Percentiles rank a stretch among this genome's conserved stretches.
Evolutionary conservation across 2,329 filamentous ascomycete species (phyloP).

Genomic region (Ascochyta clinopodiicola): DNA sequence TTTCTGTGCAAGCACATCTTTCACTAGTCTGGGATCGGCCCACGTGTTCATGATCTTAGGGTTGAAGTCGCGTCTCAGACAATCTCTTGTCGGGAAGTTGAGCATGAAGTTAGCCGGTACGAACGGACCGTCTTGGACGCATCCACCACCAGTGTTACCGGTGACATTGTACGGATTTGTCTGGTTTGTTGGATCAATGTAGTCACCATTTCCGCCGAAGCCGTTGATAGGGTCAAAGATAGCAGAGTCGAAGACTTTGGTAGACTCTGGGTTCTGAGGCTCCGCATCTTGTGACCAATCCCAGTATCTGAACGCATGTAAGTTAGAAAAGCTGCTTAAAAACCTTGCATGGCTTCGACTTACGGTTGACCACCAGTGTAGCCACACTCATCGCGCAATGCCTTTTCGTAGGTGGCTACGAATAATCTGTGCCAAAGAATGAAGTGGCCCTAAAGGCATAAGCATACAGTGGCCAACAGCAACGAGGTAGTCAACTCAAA

Average conservation of each 20-base stretch:
- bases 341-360: slow-evolving; percentile 23
- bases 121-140: slow-evolving; percentile 42
- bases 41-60: slow-evolving; percentile 32
- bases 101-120: slow-evolving; percentile 26
- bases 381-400: slow-evolving; percentile 30
- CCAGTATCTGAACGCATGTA: slow-evolving; percentile 26
- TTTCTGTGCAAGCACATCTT: slow-evolving; percentile 28
- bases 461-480: too few species aligned
- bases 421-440: slow-evolving; percentile 13
- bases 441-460: slow-evolving; percentile 22
- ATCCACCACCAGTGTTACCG: slow-evolving; percentile 41
- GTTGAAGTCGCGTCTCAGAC: slow-evolving; percentile 44
- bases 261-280: slow-evolving; percentile 19
- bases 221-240: slow-evolving; percentile 32
- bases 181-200: slow-evolving; percentile 30
- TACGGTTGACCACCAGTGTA: slow-evolving; percentile 38
- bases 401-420: slow-evolving; percentile 25
- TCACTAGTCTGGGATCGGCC: slow-evolving; percentile 25
- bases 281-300: slow-evolving; percentile 33
- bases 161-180: slow-evolving; percentile 33
- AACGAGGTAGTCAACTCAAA: too few species aligned
- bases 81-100: slow-evolving; percentile 32
- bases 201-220: slow-evolving; percentile 47
- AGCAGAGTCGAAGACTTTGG: slow-evolving; percentile 15
- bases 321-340: background rate